Conservation (phyloP, 768 basidiomycete species). For the Boletus sp. region DNA sequence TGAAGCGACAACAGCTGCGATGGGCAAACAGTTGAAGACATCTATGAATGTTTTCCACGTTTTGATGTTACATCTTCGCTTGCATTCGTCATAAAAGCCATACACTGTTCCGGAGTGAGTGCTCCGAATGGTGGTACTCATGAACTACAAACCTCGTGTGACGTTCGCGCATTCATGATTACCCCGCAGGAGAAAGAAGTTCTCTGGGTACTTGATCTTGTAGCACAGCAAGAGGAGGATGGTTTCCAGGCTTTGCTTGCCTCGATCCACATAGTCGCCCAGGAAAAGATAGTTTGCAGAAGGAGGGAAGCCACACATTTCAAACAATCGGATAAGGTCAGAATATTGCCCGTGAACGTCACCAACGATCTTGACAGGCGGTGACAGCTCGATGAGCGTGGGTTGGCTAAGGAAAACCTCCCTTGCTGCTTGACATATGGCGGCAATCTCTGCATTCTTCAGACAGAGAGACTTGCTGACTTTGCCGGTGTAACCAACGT, state of each 20-base stretch:
- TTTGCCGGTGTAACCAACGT: constrained; percentile 97
- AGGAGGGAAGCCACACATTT: constrained; percentile 99
- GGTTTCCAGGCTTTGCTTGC: constrained; percentile 97
- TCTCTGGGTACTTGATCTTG: constrained; percentile 99
- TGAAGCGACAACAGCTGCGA: constrained; percentile 96
- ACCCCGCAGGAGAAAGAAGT: constrained; percentile 96
- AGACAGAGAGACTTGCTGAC: constrained; percentile 93
- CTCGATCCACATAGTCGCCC: constrained; percentile 98
- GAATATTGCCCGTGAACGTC: constrained; percentile 99
- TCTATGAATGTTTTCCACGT: constrained; percentile 99
- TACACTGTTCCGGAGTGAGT: constrained; percentile 62
- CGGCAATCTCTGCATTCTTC: constrained; percentile 94
- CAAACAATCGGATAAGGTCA: constrained; percentile 96
- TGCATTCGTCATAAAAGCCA: constrained; percentile 99
- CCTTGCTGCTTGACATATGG: constrained; percentile 91
- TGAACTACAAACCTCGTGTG: constrained; percentile 74
- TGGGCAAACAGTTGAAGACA: constrained; percentile 98
- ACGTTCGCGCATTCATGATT: constrained; percentile 99
- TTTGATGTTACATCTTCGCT: constrained; percentile 98
- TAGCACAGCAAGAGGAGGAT: constrained; percentile 96
- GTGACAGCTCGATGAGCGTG: constrained; percentile 93
- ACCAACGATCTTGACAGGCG: constrained; percentile 98
- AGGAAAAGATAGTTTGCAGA: constrained; percentile 97
- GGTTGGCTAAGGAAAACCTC: constrained; percentile 97
- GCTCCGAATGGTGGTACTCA: constrained; percentile 9